Base-by-base conservation (phyloP, 768 basidiomycete genomes). In the Hypholoma sublateritium region DNA sequence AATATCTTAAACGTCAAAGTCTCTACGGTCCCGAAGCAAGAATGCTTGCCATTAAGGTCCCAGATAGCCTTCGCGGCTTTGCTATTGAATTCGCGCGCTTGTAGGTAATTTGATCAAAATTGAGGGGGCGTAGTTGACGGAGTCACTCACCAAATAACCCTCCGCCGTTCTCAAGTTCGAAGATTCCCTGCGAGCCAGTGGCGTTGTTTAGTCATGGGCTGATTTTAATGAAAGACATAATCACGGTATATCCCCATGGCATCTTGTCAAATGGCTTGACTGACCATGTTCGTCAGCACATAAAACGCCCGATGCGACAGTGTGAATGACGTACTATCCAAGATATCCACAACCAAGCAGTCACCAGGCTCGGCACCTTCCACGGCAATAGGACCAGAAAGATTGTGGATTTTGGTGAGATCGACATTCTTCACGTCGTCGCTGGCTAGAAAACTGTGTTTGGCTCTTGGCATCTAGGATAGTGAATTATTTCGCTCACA, bases 331-430 rank as follows among this genome's bases (percentile, higher is more conserved):
- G 42, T 61, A 87, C 86, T 83, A 64, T 91, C 87, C n/a, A 92
- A 70, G 56, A 92, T 88, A 56, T 92, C 89, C 3, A 92, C 86
- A 7, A 89, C 86, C 3, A 92, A 77, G 50, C 87, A 89, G 65
- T 92, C 89, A 1, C 89, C 90, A 0, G 90, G 89, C 60, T 88
- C 84, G 1, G 90, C 85, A 13, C 86, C 87, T 61, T 90, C 87
- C 12, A 92, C 81, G 0, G 82, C 85, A 50, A 92, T 78, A 0
- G 89, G 89, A 0, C 90, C 90, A 5, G 86, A 84, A n/a, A 92
- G 77, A 63, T 91, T 86, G 66, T 91, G 90, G 39, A 88, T 73
- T 64, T 81, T 81, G 8, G 79, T 80, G 32, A 89, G 70, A 62
- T 91, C 84, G 45, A 89, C 77, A 52, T 87, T 76, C 65, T 74